Evolutionary conservation across 176 grass and related monocot species (phyloP).

Genomic region (Bolboschoenus planiculmis): DNA sequence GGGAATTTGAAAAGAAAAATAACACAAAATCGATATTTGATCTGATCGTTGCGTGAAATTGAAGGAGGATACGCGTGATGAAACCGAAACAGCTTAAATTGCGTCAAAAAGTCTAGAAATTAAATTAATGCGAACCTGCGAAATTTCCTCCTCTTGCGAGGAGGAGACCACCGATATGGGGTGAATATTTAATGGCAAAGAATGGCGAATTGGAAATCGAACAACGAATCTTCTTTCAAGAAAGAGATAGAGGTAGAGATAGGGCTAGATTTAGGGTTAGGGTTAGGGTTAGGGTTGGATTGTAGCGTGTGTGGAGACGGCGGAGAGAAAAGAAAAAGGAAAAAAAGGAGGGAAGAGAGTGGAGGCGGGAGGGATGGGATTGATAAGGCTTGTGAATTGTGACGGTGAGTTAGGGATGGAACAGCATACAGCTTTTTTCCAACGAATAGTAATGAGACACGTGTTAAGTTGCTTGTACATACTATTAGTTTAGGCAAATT

Average conservation of each 20-base stretch:
- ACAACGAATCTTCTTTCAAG: constrained; percentile 11
- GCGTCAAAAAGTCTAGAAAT: no score
- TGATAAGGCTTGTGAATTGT: constrained; percentile 1
- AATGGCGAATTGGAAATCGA: background rate
- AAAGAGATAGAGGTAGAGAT: background rate
- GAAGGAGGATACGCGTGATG: no score
- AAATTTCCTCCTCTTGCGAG: no score
- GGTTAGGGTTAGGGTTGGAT: constrained; percentile 12
- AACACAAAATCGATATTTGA: background rate
- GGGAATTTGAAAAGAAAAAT: background rate
- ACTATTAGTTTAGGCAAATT: no score
- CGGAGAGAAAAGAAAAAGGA: background rate
- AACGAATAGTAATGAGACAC: background rate
- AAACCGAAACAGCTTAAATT: no score
- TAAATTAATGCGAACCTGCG: no score
- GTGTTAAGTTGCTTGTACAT: no score
- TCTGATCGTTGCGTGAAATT: no score
- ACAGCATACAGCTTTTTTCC: background rate
- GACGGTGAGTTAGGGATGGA: background rate
- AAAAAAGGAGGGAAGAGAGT: background rate
- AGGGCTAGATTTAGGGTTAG: background rate
- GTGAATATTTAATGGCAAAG: no score
- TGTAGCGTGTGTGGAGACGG: background rate
- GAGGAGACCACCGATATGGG: no score
- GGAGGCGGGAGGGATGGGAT: constrained; percentile 15